Evolutionary conservation across 116 monocot species (phyloP), one percentile per base, ranked within the genome.

Genomic region (Iris pallida): DNA sequence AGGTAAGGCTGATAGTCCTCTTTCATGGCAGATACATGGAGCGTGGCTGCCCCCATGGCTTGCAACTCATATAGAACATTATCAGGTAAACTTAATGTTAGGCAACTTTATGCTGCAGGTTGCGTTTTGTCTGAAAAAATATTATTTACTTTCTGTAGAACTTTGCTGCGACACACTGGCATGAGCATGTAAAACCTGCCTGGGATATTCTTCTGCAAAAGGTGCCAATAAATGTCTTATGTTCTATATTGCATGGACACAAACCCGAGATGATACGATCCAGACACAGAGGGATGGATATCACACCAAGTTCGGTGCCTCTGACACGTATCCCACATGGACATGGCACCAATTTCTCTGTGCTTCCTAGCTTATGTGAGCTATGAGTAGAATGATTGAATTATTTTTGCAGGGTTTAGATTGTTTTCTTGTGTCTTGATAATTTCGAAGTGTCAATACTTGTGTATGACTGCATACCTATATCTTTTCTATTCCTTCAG

Each of bases 41-140:
- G 86, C 86, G 46, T 95, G 95, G 95, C 68, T 95, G 16, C 95
- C 95, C 59, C 88, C 83, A 60, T 95, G 95, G 95, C 79, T 95
- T 63, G 84, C 80, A 20, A 76, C 51, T 18, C 80, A 84, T 45
- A 55, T 80, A 12, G 55, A 12, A 55, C 71, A 42, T 69, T 80
- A 14, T 68, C 81, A 80, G 91, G 95, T 95, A 78, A 73, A 41
- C 14, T 65, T 54, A 44, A 30, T 30, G 20, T 45, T 64, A 14
- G 10, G 11, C 20, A 30, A 30, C 30, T 19, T 47, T 57, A 13
- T 30, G 30, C 30, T 30, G 30, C 30, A 30, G 0, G 30, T 30
- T 30, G 30, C 30, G 3, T 30, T 64, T 62, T 47, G 68, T 16
- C 20, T 47, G 8, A 42, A 12, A 45, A 1, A 40, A 75, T 68